These are phyloP conservation scores for Lentithecium fluviatile DNA, from an alignment of 495 filamentous ascomycete species.

Conservation along the genomic window DNA sequence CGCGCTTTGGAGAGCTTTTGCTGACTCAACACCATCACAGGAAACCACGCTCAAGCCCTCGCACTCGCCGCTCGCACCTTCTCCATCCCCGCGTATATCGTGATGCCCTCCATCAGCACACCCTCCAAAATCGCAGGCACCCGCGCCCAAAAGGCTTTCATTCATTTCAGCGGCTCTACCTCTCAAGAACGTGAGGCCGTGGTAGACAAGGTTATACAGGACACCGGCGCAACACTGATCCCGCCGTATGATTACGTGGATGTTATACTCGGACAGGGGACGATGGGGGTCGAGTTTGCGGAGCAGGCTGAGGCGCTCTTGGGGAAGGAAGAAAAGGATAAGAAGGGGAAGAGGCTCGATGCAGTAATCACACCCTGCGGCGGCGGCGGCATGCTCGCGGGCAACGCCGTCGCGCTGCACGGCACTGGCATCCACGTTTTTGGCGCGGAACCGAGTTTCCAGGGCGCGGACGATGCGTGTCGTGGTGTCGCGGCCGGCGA, in stretches of 20 bases:
- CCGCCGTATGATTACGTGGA: slow-evolving; percentile 91
- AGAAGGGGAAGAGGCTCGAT: slow-evolving; percentile 52
- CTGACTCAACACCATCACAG: too few species aligned
- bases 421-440: slow-evolving; percentile 70
- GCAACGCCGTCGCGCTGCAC: slow-evolving; percentile 72
- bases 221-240: slow-evolving; percentile 73
- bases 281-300: slow-evolving; percentile 78
- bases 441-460: slow-evolving; percentile 83
- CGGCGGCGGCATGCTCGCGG: slow-evolving; percentile 84
- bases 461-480: slow-evolving; percentile 80
- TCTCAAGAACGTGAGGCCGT: slow-evolving; percentile 77
- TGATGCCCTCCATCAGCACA: slow-evolving; percentile 85
- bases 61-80: slow-evolving; percentile 74
- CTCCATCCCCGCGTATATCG: slow-evolving; percentile 69
- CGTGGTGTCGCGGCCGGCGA: slow-evolving; percentile 61
- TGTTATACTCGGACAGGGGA: slow-evolving; percentile 90
- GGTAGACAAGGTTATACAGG: slow-evolving; percentile 60
- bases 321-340: slow-evolving; percentile 16
- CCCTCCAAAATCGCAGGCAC: slow-evolving; percentile 86
- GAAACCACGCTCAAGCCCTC: slow-evolving; percentile 95
- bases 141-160: slow-evolving; percentile 66
- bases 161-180: slow-evolving; percentile 82
- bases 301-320: slow-evolving; percentile 60
- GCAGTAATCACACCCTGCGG: slow-evolving; percentile 85
- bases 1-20: too few species aligned